A percentile compares a stretch with the other conserved stretches of the same genome.
These are phyloP conservation scores for Talaromyces islandicus DNA, from an alignment of 2,329 filamentous ascomycete genomes.

Conservation along the genomic window DNA sequence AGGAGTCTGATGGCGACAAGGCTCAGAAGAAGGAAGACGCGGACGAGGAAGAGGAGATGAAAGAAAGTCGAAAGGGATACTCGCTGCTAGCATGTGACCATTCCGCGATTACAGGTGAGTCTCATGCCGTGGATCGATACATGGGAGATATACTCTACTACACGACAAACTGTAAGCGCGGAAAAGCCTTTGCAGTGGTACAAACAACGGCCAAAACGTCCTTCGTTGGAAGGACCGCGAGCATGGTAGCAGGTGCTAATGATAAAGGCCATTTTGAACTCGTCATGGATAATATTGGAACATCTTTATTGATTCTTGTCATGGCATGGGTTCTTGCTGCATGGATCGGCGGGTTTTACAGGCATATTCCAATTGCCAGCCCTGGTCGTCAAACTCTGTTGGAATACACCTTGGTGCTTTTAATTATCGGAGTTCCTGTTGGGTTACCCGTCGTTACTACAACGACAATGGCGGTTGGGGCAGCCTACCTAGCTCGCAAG, in stretches of 20 bases:
- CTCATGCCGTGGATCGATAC: conserved; percentile 60
- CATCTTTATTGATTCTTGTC: conserved; percentile 65
- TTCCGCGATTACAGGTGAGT: conserved; percentile 75
- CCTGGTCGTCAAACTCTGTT: conserved; percentile 58
- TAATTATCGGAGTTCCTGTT: conserved; percentile 76
- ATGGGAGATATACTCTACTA: conserved; percentile 73
- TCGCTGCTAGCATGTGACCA: conserved; percentile 67
- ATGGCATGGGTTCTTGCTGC: conserved; percentile 69
- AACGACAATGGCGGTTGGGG: conserved; percentile 70
- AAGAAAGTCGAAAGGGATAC: conserved; percentile 47
- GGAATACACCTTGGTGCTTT: conserved; percentile 62
- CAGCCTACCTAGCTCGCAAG: conserved; percentile 69
- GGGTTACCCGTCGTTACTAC: conserved; percentile 75
- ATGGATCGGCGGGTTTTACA: conserved; percentile 77
- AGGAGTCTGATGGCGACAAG: conserved; percentile 12
- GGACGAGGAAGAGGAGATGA: conserved; percentile 16
- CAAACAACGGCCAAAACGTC: conserved; percentile 63
- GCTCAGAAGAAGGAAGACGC: conserved; percentile 14
- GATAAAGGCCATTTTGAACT: conserved; percentile 75
- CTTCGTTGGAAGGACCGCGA: conserved; percentile 70
- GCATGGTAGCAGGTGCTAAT: conserved; percentile 65
- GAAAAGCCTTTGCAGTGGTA: conserved; percentile 66
- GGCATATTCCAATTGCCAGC: conserved; percentile 54
- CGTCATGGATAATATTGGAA: conserved; percentile 77
- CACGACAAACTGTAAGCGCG: conserved; percentile 75